A percentile compares a stretch with the other conserved stretches of the same genome.
phyloP scores from a whole-genome alignment of 352 stramenopile genomes.

The Phytophthora hybrid region DNA sequence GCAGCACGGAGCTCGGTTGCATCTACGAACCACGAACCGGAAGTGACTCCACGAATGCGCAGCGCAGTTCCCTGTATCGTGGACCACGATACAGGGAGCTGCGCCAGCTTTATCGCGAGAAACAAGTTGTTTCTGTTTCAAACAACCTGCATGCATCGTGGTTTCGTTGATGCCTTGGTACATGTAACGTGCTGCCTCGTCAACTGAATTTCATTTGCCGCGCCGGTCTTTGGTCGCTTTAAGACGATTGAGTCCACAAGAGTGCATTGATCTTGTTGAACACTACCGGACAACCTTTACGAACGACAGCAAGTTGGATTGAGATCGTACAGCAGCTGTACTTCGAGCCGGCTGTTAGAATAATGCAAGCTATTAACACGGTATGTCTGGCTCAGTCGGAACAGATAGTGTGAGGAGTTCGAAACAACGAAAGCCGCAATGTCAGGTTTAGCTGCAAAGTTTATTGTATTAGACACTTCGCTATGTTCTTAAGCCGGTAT shows the following conservation, averaged over 20 bases:
- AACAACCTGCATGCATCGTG: not conserved
- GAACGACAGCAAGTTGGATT: constrained; percentile 11
- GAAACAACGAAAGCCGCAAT: too few species aligned
- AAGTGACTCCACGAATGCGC: constrained; percentile 11
- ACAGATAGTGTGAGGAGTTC: too few species aligned
- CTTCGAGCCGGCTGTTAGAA: too few species aligned
- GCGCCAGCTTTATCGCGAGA: too few species aligned
- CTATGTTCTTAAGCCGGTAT: too few species aligned
- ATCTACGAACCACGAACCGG: constrained; percentile 1
- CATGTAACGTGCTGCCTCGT: not conserved
- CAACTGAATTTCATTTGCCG: not conserved
- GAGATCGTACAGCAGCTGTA: not conserved
- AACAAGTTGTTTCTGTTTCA: too few species aligned
- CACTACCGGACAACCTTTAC: constrained; percentile 12
- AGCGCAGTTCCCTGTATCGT: not conserved
- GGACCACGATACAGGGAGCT: not conserved
- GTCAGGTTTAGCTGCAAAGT: too few species aligned
- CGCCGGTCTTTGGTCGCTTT: not conserved
- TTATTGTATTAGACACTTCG: too few species aligned
- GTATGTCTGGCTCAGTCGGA: too few species aligned
- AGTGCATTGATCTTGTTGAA: constrained; percentile 5
- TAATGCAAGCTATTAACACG: too few species aligned
- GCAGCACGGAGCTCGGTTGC: constrained; percentile 1
- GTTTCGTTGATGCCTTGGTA: not conserved
- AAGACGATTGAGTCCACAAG: not conserved